These are phyloP conservation scores for Cercospora zeae-maydis DNA, from an alignment of 2,329 filamentous ascomycete species.

Conservation along the genomic window DNA sequence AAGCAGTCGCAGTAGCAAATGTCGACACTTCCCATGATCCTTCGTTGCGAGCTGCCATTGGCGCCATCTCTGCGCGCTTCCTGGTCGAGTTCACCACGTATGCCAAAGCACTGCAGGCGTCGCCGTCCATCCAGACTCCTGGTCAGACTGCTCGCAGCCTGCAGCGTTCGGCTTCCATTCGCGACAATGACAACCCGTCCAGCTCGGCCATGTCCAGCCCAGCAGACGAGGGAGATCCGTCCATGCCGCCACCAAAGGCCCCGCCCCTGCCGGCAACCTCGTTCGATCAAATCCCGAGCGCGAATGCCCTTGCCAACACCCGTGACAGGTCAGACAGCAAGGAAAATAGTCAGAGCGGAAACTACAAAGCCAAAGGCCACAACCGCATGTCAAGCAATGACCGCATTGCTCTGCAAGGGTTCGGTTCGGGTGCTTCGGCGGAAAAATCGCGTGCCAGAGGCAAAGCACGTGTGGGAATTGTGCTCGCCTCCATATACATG, in stretches of 20 bases:
- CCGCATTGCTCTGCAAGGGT: constrained; percentile 62
- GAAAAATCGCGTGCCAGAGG: constrained; percentile 67
- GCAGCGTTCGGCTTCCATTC: constrained; percentile 37
- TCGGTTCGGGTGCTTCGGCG: constrained; percentile 56
- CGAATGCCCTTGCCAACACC: constrained; percentile 40
- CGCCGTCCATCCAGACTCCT: constrained; percentile 72
- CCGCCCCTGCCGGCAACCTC: constrained; percentile 49
- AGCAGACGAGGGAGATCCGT: constrained; percentile 25
- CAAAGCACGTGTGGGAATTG: constrained; percentile 71
- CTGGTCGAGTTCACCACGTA: constrained; percentile 48
- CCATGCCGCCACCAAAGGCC: constrained; percentile 24
- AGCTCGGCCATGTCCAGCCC: constrained; percentile 29
- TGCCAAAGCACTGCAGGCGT: constrained; percentile 47
- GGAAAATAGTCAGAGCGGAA: constrained; percentile 22
- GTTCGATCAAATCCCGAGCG: constrained; percentile 51
- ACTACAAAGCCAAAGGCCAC: constrained; percentile 20
- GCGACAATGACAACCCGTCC: constrained; percentile 24
- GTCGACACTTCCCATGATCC: constrained; percentile 18
- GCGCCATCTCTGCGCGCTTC: constrained; percentile 44
- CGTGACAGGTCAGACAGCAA: constrained; percentile 38
- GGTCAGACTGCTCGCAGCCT: constrained; percentile 45
- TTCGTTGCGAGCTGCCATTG: constrained; percentile 45
- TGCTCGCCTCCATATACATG: constrained; percentile 81
- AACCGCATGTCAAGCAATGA: constrained; percentile 46
- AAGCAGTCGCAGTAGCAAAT: constrained; percentile 23